Percentiles rank a stretch among this genome's conserved stretches.
Conservation (phyloP, 352 stramenopile genomes). For the Pythium grandisporangium region DNA sequence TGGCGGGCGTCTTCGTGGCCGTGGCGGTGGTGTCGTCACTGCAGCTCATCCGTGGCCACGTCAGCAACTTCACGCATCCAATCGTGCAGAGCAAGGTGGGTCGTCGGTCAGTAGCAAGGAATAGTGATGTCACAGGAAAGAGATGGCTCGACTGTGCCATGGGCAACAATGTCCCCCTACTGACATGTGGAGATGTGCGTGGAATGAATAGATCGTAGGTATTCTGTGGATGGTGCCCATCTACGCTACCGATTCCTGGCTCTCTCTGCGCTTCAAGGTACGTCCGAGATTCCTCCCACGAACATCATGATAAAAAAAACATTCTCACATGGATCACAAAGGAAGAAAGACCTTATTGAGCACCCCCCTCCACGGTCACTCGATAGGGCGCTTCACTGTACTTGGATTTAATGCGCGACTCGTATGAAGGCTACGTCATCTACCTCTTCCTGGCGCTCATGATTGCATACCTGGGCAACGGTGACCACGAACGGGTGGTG, state of each 20-base stretch:
- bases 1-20: slow-evolving; percentile 90
- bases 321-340: not conserved
- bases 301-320: too few species aligned
- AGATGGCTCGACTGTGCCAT: too few species aligned
- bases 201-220: slow-evolving; percentile 88
- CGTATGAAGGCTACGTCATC: slow-evolving; percentile 98
- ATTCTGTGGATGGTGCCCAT: slow-evolving; percentile 99
- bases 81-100: slow-evolving; percentile 92
- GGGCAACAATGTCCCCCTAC: too few species aligned
- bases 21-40: slow-evolving; percentile 82
- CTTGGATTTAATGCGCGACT: slow-evolving; percentile 93
- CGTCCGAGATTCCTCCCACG: not conserved
- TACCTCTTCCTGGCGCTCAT: slow-evolving; percentile 97
- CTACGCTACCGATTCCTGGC: slow-evolving; percentile 95
- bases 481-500: slow-evolving; percentile 82
- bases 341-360: not conserved
- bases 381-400: slow-evolving; percentile 69
- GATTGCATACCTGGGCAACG: slow-evolving; percentile 91
- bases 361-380: too few species aligned
- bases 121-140: too few species aligned
- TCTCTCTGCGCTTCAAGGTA: slow-evolving; percentile 94
- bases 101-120: not conserved
- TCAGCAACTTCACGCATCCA: slow-evolving; percentile 89
- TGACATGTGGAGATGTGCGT: too few species aligned
- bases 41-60: slow-evolving; percentile 87